Conservation (phyloP, 192 early-diverging fungal species). For the Linnemannia schmuckeri region DNA sequence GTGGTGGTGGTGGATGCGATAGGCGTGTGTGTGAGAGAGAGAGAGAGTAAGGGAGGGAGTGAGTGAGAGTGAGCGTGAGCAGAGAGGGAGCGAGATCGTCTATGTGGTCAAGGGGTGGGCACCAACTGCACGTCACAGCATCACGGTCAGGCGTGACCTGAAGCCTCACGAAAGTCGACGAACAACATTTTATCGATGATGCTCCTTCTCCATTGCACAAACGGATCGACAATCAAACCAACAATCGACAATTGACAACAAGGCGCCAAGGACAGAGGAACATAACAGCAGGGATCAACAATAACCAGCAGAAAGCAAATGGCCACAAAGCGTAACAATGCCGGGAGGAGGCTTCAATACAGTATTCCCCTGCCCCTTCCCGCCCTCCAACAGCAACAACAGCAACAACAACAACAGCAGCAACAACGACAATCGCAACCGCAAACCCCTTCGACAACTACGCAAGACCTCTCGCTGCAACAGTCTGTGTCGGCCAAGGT, state of each 20-base stretch:
- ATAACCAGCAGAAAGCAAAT: too few species aligned
- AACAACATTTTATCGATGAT: too few species aligned
- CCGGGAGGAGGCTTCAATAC: slow-evolving; percentile 24
- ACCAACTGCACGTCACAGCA: too few species aligned
- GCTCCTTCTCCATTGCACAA: too few species aligned
- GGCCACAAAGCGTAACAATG: slow-evolving; percentile 20
- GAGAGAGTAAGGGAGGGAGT: neutral
- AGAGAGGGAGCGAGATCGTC: neutral
- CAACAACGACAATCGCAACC: neutral
- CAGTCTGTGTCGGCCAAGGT: neutral
- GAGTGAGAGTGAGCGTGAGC: neutral
- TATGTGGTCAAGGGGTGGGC: neutral
- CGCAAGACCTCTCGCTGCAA: neutral
- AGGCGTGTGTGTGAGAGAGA: neutral
- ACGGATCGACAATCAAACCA: too few species aligned
- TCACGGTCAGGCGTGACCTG: too few species aligned
- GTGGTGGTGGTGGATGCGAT: neutral
- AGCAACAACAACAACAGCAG: neutral
- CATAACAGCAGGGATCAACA: neutral
- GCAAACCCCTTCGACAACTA: neutral
- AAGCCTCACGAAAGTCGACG: too few species aligned
- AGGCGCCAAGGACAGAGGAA: too few species aligned
- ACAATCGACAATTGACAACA: too few species aligned
- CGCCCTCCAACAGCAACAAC: slow-evolving; percentile 17
- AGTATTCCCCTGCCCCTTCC: slow-evolving; percentile 30